These are phyloP conservation scores for Chalaropsis thielavioides DNA, from an alignment of 2,329 filamentous ascomycete species.

Conservation along the genomic window DNA sequence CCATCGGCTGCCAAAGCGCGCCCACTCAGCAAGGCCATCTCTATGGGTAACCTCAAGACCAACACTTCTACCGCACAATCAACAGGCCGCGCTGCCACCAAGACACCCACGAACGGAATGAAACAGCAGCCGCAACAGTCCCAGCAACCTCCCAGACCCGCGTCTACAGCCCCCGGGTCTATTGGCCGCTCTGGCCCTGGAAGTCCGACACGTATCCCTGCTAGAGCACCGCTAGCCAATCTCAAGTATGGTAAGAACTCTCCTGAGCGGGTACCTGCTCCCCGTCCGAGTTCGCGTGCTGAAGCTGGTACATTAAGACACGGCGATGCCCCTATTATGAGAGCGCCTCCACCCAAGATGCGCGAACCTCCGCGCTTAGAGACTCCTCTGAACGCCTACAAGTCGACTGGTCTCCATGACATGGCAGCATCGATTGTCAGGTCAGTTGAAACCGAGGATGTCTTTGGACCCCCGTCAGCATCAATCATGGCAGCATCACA, in stretches of 20 bases:
- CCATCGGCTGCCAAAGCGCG: conserved; percentile 30
- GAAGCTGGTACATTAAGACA: conserved; percentile 32
- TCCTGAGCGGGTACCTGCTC: conserved; percentile 49
- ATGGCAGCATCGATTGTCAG: conserved; percentile 36
- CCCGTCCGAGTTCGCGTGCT: conserved; percentile 27
- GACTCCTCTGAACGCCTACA: conserved; percentile 35
- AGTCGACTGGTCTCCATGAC: conserved; percentile 27
- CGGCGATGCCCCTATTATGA: conserved; percentile 38
- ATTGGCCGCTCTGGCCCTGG: conserved; percentile 20
- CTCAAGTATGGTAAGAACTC: conserved; percentile 64
- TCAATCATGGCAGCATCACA: conserved; percentile 18
- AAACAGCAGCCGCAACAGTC: conserved; percentile 25
- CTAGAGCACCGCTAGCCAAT: conserved; percentile 53
- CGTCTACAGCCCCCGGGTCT: conserved; percentile 20
- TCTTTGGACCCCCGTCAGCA: conserved; percentile 30
- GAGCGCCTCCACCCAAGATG: conserved; percentile 82
- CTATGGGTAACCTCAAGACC: conserved; percentile 18
- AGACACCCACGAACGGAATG: conserved; percentile 36
- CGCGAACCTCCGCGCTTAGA: conserved; percentile 49
- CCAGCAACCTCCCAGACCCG: conserved; percentile 21
- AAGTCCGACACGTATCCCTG: conserved; percentile 56
- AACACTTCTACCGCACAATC: conserved; percentile 15
- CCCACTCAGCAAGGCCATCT: conserved; percentile 22
- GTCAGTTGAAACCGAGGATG: conserved; percentile 60
- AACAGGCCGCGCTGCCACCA: conserved; percentile 31